Conservation (phyloP, 306 rosid genomes). For the Amphicarpaea edgeworthii region DNA sequence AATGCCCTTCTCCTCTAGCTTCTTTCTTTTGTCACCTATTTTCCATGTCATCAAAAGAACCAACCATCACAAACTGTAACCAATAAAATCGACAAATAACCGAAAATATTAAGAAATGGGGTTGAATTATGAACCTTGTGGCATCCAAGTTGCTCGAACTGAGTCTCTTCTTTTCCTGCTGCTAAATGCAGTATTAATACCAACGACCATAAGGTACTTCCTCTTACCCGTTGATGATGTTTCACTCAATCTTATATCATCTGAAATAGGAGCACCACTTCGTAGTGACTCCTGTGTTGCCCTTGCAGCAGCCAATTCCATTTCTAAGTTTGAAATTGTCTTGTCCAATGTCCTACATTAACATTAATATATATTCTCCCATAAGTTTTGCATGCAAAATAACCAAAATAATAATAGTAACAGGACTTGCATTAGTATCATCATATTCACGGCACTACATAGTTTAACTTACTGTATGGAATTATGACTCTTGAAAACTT, state of each 20-base stretch:
- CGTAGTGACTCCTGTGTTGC: conserved; percentile 81
- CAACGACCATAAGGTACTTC: conserved; percentile 88
- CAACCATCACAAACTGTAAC: conserved; percentile 49
- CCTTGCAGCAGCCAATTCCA: conserved; percentile 94
- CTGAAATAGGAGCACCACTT: conserved; percentile 73
- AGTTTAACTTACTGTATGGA: conserved; percentile 80
- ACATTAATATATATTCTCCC: conserved; percentile 7
- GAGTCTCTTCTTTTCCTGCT: conserved; percentile 99
- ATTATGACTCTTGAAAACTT: conserved; percentile 75
- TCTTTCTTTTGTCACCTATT: conserved; percentile 91
- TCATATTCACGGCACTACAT: conserved; percentile 13
- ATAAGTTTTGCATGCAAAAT: conserved; percentile 18
- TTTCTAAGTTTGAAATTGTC: conserved; percentile 92
- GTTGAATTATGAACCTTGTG: conserved; percentile 72
- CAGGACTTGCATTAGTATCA: conserved; percentile 1
- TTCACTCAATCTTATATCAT: conserved; percentile 55
- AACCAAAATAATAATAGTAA: too few relatives aligned
- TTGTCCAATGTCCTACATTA: conserved; percentile 77
- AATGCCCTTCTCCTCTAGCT: conserved; percentile 96
- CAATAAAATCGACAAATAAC: conserved; percentile 8
- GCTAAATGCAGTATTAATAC: conserved; percentile 97
- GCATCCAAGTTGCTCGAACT: conserved; percentile 96
- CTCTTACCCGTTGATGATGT: conserved; percentile 66
- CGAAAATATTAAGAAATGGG: conserved; percentile 10
- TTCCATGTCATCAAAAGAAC: conserved; percentile 49